Conservation (phyloP, 1,284 basidiomycete species). For the Phylloboletellus chloephorus region DNA sequence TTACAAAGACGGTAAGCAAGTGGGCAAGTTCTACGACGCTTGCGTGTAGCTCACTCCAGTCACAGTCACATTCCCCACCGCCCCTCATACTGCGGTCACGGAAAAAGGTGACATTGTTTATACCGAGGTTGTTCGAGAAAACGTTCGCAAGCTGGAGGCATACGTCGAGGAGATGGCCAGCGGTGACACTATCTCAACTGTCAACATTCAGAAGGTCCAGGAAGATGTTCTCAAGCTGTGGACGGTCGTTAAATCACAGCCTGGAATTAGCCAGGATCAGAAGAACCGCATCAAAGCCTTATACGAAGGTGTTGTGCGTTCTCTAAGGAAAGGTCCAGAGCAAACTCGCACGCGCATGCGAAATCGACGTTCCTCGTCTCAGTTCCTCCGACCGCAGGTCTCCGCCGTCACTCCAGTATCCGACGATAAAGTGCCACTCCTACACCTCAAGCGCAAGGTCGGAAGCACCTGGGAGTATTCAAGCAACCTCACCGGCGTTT, state of each 20-base stretch:
- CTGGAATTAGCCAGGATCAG: constrained; percentile 93
- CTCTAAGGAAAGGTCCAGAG: constrained; percentile 65
- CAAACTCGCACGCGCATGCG: constrained; percentile 51
- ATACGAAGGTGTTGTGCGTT: constrained; percentile 92
- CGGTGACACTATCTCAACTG: constrained; percentile 78
- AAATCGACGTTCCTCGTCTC: constrained; percentile 82
- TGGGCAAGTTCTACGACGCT: not conserved
- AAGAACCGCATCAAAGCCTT: constrained; percentile 96
- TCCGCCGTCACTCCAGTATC: constrained; percentile 73
- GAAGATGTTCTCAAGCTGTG: constrained; percentile 94
- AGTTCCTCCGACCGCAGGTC: constrained; percentile 89
- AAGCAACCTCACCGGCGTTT: constrained; percentile 91
- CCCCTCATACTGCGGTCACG: constrained; percentile 90
- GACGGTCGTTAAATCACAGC: constrained; percentile 95
- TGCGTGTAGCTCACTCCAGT: not conserved
- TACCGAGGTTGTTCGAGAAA: constrained; percentile 89
- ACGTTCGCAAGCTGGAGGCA: constrained; percentile 94
- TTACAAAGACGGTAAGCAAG: constrained; percentile 85
- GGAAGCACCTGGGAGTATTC: constrained; percentile 95
- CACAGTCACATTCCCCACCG: constrained; percentile 94
- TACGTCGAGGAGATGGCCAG: constrained; percentile 99
- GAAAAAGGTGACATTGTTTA: constrained; percentile 93
- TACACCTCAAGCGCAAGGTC: constrained; percentile 97
- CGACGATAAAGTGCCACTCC: constrained; percentile 87
- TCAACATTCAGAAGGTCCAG: constrained; percentile 96